Percentiles rank a stretch among this genome's conserved stretches.
phyloP scores from a whole-genome alignment of 2,329 filamentous ascomycete species.

The Juglanconis juglandina region DNA sequence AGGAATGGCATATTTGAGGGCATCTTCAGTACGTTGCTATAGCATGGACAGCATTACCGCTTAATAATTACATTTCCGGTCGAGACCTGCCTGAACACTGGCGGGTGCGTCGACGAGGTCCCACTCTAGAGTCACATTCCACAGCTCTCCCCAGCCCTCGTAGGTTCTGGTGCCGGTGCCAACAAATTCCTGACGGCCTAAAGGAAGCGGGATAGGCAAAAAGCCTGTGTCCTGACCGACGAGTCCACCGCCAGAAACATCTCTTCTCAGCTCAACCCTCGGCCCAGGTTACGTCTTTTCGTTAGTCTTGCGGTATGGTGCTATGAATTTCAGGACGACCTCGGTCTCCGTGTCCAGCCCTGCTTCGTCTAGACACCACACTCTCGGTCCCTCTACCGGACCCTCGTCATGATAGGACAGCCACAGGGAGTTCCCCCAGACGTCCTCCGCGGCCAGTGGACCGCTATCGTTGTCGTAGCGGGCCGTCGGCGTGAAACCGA shows the following conservation, averaged over 20 bases:
- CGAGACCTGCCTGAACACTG: too few relatives aligned
- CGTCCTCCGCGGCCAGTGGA: background rate
- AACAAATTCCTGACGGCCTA: background rate
- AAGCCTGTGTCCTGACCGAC: slow-evolving; percentile 6
- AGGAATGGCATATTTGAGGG: too few relatives aligned
- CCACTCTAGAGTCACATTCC: slow-evolving; percentile 9
- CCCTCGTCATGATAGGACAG: slow-evolving; percentile 2
- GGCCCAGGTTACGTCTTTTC: slow-evolving; percentile 7
- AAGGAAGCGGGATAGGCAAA: slow-evolving; percentile 3
- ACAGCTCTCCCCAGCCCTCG: background rate
- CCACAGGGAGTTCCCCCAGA: background rate
- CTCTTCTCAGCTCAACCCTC: slow-evolving; percentile 8
- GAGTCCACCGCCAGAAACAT: slow-evolving; percentile 4
- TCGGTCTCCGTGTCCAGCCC: background rate
- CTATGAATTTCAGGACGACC: slow-evolving; percentile 3
- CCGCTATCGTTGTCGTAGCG: slow-evolving; percentile 5
- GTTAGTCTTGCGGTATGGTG: slow-evolving; percentile 6
- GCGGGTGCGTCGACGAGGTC: background rate
- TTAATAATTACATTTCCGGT: too few relatives aligned
- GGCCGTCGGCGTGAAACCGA: background rate
- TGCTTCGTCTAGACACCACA: background rate
- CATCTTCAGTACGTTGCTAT: too few relatives aligned
- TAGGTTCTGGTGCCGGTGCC: background rate
- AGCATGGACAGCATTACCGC: too few relatives aligned
- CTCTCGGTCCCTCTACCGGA: background rate